These are phyloP conservation scores for Teratosphaeria nubilosa DNA, from an alignment of 2,329 filamentous ascomycete species.

Conservation along the genomic window DNA sequence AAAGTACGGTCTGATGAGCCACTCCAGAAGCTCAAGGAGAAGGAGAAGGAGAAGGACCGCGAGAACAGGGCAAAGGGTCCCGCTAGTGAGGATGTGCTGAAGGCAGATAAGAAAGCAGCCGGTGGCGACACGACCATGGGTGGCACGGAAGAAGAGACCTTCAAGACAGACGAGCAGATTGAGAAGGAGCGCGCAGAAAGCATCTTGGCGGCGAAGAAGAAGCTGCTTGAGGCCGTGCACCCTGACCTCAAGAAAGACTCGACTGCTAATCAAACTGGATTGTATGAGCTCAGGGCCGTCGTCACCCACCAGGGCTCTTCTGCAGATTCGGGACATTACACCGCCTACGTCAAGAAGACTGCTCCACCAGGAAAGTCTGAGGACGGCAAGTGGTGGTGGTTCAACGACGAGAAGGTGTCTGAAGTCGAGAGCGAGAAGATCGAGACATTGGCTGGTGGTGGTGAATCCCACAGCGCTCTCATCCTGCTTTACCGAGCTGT, in stretches of 20 bases:
- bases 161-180: conserved; percentile 88
- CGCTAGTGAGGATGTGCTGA: conserved; percentile 37
- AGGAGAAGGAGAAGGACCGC: conserved; percentile 51
- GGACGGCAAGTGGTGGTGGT: conserved; percentile 99
- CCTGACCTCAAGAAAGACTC: conserved; percentile 65
- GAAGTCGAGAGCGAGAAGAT: conserved; percentile 91
- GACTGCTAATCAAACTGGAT: conserved; percentile 81
- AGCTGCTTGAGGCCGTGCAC: conserved; percentile 68
- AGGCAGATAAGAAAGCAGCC: conserved; percentile 38
- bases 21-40: conserved; percentile 81
- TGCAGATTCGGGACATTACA: conserved; percentile 96
- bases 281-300: conserved; percentile 89
- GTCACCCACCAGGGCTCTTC: conserved; percentile 95
- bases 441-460: conserved; percentile 74
- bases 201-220: conserved; percentile 74
- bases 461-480: conserved; percentile 70
- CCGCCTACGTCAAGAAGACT: conserved; percentile 91
- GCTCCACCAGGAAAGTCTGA: conserved; percentile 72
- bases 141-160: conserved; percentile 66
- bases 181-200: conserved; percentile 73
- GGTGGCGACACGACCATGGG: conserved; percentile 61
- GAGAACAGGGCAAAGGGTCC: conserved; percentile 23
- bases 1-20: conserved; percentile 47
- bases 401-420: conserved; percentile 94
- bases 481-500: conserved; percentile 72